Base-by-base conservation (phyloP, 345 rosid genomes). In the Pistacia integerrima region DNA sequence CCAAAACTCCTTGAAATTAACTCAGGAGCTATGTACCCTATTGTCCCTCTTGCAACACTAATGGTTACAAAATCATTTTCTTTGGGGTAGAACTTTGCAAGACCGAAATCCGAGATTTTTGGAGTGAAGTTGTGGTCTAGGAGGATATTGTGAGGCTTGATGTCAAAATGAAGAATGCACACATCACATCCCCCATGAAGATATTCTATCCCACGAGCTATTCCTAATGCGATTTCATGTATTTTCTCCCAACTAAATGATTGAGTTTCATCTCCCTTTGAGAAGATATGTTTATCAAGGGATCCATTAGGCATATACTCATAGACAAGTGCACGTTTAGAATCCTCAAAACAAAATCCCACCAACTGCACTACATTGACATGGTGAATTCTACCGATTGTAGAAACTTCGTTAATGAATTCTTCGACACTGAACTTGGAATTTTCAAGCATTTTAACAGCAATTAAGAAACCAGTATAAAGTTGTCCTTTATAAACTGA, bases 161-260 rank as follows among this genome's bases (percentile, higher is more conserved):
- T 82, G 63, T 82, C 80, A 5, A 72, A 78, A 71, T 82, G 85
- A 25, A 82, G 63, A 72, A 82, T 72, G 64, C 75, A 71, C 0
- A 48, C 72, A 46, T 69, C 72, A 33, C 74, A 82, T 11, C 85
- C 82, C 11, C 8, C 44, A 33, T 78, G 85, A 1, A 82, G 46
- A 69, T 79, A 74, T 64, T 82, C 59, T 4, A 82, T 72, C 56
- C 82, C 85, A 63, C 46, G 51, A 60, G 81, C 79, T 13, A 64
- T 70, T 44, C 81, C 84, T 58, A 74, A 25, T 25, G 25, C 25
- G 25, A 25, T 25, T 25, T 25, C 25, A 25, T 25, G 25, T 25
- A 25, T 25, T 25, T 25, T 25, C 25, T 25, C 25, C 25, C 25
- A 25, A 25, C 25, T 25, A 25, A 25, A 25, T 25, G 25, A 25